Evolutionary conservation across 306 rosid species (phyloP), one percentile per base, ranked within the genome.

Genomic region (Purshia tridentata): DNA sequence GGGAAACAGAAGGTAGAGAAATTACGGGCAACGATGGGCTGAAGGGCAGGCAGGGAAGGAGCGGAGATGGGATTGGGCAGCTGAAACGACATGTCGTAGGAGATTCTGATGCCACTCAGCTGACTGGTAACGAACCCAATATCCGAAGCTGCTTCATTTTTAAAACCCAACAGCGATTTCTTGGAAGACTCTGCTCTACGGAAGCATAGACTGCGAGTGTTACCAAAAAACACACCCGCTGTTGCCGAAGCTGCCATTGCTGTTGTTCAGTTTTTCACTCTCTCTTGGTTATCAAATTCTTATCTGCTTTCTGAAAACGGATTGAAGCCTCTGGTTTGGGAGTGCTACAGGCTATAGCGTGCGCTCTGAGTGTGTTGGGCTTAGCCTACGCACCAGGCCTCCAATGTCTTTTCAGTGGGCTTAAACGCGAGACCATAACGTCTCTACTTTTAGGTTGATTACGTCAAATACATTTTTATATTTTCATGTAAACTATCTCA

Each of bases 11-110:
- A 45, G 46, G 74, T 45, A 14, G 76, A 47, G 52, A 37, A 11
- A 19, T 55, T 86, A 91, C 96, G 91, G 56, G 97, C 92, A 74
- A 93, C 82, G 46, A 71, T 71, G 66, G 95, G 87, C 63, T 78
- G 86, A 47, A 81, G 73, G 47, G 69, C 78, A 67, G 86, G 91
- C 6, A 35, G 9, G 51, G 67, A 67, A 1, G 82, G 71, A 41
- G 88, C 66, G 60, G 80, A 68, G 54, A 83, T 16, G 56, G 84
- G 80, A 5, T 52, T 35, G 51, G 80, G n/a, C 35, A 65, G 60
- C 65, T 72, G 67, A 37, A 62, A 75, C 11, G 83, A 76, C 62
- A 61, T 45, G 73, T 69, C 72, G 81, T 53, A 45, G 4, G 90
- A 84, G 81, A 89, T 80, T 82, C 72, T 86, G 87, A 90, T 41